Evolutionary conservation across 768 basidiomycete genomes (phyloP).

Genomic region (Kwoniella mangroviensis): DNA sequence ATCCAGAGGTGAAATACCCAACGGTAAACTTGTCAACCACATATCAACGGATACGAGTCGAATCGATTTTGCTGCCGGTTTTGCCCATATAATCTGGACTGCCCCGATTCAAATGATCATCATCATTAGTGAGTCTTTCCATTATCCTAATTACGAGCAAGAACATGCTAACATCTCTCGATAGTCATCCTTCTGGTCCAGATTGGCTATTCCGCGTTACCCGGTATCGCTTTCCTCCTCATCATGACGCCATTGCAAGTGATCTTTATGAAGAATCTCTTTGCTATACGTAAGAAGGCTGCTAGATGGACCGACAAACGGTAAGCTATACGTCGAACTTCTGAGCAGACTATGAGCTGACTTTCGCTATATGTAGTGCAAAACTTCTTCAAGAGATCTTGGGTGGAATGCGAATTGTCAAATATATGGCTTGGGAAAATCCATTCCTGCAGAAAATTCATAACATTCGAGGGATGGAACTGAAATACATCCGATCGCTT

Average conservation of each 20-base stretch:
- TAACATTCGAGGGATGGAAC: slow-evolving; percentile 72
- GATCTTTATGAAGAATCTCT: slow-evolving; percentile 72
- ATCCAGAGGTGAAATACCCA: slow-evolving; percentile 77
- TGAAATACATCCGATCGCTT: slow-evolving; percentile 63
- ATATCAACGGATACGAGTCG: slow-evolving; percentile 69
- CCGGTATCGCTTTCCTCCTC: slow-evolving; percentile 51
- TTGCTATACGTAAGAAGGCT: slow-evolving; percentile 69
- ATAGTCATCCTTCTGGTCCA: slow-evolving; percentile 68
- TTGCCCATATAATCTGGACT: slow-evolving; percentile 80
- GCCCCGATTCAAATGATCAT: slow-evolving; percentile 57
- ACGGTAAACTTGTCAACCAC: slow-evolving; percentile 89
- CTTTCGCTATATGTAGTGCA: slow-evolving; percentile 61
- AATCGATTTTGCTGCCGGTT: slow-evolving; percentile 75
- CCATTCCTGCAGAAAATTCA: slow-evolving; percentile 78
- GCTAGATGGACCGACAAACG: slow-evolving; percentile 85
- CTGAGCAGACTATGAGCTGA: neutral
- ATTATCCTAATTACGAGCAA: slow-evolving; percentile 53
- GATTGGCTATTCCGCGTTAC: slow-evolving; percentile 55
- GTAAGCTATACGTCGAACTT: neutral
- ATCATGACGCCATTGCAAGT: slow-evolving; percentile 71
- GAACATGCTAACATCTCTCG: neutral
- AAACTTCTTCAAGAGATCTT: slow-evolving; percentile 88
- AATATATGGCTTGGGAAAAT: slow-evolving; percentile 84
- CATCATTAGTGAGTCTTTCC: slow-evolving; percentile 28
- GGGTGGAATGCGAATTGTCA: slow-evolving; percentile 88